A percentile compares a stretch with the other conserved stretches of the same genome.
phyloP scores from a whole-genome alignment of 2,329 filamentous ascomycete species.

The Penicillium paneum region DNA sequence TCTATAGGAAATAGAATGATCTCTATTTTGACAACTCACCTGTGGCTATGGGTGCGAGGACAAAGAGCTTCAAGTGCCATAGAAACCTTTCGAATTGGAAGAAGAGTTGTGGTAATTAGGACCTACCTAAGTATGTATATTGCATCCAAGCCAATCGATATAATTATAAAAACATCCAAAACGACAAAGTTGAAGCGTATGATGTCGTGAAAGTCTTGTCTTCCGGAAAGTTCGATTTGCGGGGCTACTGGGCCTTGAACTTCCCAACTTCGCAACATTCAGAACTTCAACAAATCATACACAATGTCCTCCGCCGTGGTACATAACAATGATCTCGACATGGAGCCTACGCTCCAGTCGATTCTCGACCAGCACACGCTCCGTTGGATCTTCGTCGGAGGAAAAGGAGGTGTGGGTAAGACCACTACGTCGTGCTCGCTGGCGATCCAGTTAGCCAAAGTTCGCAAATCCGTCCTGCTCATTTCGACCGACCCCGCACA shows the following conservation, averaged over 20 bases:
- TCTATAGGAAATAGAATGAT: neutral
- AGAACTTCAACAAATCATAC: slow-evolving; percentile 4
- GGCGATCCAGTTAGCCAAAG: slow-evolving; percentile 93
- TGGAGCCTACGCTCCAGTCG: slow-evolving; percentile 90
- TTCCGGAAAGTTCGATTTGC: slow-evolving; percentile 37
- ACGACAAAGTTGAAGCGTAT: neutral
- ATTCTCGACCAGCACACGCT: slow-evolving; percentile 93
- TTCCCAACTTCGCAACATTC: neutral
- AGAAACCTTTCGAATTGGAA: neutral
- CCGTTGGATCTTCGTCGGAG: slow-evolving; percentile 98
- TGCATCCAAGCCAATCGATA: neutral
- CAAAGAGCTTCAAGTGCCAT: neutral
- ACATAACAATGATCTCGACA: slow-evolving; percentile 60
- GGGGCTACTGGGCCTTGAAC: slow-evolving; percentile 21
- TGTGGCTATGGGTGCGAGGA: neutral
- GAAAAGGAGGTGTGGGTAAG: slow-evolving; percentile 97
- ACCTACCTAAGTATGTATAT: no score
- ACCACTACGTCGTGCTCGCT: slow-evolving; percentile 99
- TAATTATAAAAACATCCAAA: neutral
- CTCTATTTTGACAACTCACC: neutral
- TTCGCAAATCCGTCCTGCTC: slow-evolving; percentile 90
- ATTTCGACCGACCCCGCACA: slow-evolving; percentile 98
- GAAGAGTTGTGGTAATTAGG: neutral
- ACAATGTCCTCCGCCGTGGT: slow-evolving; percentile 45
- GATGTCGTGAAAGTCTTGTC: slow-evolving; percentile 2